Conservation (phyloP, 208 protist species). For the Crithidia bombi region DNA sequence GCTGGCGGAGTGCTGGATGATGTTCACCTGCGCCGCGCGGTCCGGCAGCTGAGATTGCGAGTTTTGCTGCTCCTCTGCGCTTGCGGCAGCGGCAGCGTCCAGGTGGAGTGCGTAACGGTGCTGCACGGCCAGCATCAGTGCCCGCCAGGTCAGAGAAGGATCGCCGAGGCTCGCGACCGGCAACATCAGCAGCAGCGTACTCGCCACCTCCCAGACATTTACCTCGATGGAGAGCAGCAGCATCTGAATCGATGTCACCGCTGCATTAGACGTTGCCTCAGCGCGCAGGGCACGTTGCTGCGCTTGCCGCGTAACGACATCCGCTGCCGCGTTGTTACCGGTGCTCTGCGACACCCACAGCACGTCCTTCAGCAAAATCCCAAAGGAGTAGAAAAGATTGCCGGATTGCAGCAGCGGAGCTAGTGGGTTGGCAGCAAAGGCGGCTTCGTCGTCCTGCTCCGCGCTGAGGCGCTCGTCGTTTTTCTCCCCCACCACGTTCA, state of each 20-base stretch:
- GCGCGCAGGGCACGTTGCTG: slow-evolving; percentile 52
- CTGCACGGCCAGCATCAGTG: slow-evolving; percentile 47
- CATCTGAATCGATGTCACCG: slow-evolving; percentile 65
- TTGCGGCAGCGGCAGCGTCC: slow-evolving; percentile 24
- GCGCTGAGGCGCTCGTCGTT: slow-evolving; percentile 32
- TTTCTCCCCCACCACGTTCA: slow-evolving; percentile 55
- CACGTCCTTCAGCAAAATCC: slow-evolving; percentile 65
- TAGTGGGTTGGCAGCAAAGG: slow-evolving; percentile 69
- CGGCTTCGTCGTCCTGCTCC: slow-evolving; percentile 63
- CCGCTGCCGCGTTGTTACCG: neutral
- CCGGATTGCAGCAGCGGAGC: slow-evolving; percentile 44
- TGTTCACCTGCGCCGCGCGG: slow-evolving; percentile 11
- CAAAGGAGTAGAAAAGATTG: slow-evolving; percentile 61
- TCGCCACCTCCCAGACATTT: slow-evolving; percentile 68
- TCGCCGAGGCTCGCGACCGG: slow-evolving; percentile 56
- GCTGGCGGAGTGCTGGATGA: slow-evolving; percentile 38
- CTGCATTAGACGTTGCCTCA: slow-evolving; percentile 39
- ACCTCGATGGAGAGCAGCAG: slow-evolving; percentile 71
- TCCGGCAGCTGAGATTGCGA: neutral
- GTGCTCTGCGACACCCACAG: slow-evolving; percentile 45
- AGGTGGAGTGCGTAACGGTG: slow-evolving; percentile 46
- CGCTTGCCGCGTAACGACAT: slow-evolving; percentile 37
- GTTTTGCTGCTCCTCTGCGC: neutral
- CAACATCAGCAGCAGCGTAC: slow-evolving; percentile 77
- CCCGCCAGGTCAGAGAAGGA: slow-evolving; percentile 59